Conservation (phyloP, 352 stramenopile genomes). For the Phytophthora sojae region DNA sequence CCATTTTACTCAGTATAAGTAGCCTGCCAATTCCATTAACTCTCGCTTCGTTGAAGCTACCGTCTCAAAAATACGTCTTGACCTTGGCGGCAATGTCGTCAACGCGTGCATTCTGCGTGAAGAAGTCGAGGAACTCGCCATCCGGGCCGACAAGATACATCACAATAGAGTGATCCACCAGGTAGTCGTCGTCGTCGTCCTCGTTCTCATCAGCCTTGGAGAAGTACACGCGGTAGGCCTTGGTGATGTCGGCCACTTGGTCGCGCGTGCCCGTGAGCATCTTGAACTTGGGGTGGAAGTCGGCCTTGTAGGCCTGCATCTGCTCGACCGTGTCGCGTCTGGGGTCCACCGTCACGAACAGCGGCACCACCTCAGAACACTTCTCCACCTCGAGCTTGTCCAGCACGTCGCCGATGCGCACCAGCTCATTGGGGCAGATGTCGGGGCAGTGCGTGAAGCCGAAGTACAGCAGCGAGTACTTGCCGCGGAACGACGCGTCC, state of each 20-base stretch:
- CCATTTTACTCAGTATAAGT: background rate
- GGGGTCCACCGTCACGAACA: slow-evolving; percentile 99
- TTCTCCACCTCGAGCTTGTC: slow-evolving; percentile 88
- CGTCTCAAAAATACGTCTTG: slow-evolving; percentile 68
- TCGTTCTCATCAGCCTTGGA: slow-evolving; percentile 96
- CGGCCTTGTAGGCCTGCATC: slow-evolving; percentile 96
- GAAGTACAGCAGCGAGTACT: slow-evolving; percentile 99
- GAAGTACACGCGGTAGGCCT: slow-evolving; percentile 99
- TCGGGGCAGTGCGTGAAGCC: slow-evolving; percentile 99
- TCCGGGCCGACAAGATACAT: slow-evolving; percentile 98
- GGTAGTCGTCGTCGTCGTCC: slow-evolving; percentile 97
- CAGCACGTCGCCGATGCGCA: slow-evolving; percentile 97
- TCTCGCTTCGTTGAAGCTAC: background rate
- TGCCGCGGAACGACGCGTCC: slow-evolving; percentile 92
- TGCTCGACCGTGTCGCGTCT: slow-evolving; percentile 97
- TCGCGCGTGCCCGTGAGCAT: slow-evolving; percentile 94
- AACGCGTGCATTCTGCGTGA: slow-evolving; percentile 96
- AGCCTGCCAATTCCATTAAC: background rate
- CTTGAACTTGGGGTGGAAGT: slow-evolving; percentile 89
- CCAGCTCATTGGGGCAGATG: slow-evolving; percentile 99
- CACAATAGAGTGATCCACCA: slow-evolving; percentile 99
- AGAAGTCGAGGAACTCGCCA: slow-evolving; percentile 99
- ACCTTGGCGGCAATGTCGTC: slow-evolving; percentile 97
- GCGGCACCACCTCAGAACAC: slow-evolving; percentile 74
- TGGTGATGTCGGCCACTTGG: slow-evolving; percentile 97